Evolutionary conservation across 305 asterid genomes (phyloP).

Genomic region (Fraxinus greggii): DNA sequence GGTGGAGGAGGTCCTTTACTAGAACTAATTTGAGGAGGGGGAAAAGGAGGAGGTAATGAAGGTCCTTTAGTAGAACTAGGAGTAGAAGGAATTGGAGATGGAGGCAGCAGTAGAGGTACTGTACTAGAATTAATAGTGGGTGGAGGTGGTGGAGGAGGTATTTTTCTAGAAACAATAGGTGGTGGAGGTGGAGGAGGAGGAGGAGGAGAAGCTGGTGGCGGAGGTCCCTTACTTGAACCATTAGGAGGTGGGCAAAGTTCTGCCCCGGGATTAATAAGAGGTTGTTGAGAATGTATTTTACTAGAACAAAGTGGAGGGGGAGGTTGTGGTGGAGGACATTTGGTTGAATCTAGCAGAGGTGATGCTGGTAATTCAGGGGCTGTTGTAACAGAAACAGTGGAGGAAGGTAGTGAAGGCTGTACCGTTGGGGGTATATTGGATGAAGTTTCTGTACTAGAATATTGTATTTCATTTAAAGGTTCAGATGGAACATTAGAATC

Average conservation of each 20-base stretch:
- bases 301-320: constrained; percentile 1
- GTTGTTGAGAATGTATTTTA: constrained; percentile 22
- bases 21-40: constrained; percentile 14
- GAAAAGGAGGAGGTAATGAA: background rate
- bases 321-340: constrained; percentile 16
- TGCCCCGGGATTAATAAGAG: constrained; percentile 6
- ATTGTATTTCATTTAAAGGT: constrained; percentile 30
- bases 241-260: constrained; percentile 27
- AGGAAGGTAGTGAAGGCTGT: constrained; percentile 21
- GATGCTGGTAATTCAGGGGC: constrained; percentile 21
- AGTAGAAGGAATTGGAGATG: constrained; percentile 29
- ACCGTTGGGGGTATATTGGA: constrained; percentile 20
- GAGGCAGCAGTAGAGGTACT: constrained; percentile 28
- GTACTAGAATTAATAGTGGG: constrained; percentile 29
- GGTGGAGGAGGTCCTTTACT: constrained; percentile 20
- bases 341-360: background rate
- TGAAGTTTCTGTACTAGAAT: constrained; percentile 30
- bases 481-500: constrained; percentile 37
- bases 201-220: constrained; percentile 30
- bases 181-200: background rate
- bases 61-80: constrained; percentile 10
- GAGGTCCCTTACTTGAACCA: constrained; percentile 31
- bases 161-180: too few relatives aligned
- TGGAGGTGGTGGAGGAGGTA: constrained; percentile 31
- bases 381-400: constrained; percentile 24